Evolutionary conservation across 257 asterid genomes (phyloP).

Genomic region (Gentiana macrophylla): DNA sequence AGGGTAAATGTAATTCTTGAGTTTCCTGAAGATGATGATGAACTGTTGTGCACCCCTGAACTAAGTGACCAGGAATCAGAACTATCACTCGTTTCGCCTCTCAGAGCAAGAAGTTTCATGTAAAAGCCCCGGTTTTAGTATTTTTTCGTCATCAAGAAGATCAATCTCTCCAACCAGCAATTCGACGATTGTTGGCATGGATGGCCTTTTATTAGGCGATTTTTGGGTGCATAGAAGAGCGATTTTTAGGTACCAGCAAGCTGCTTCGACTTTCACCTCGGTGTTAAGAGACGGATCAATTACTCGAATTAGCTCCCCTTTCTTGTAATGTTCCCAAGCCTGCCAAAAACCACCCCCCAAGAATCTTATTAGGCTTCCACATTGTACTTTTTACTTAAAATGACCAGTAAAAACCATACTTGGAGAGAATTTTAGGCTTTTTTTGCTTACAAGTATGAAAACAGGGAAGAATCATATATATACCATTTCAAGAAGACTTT

Average conservation of each 20-base stretch:
- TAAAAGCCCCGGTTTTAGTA: conserved; percentile 43
- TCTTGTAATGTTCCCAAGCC: conserved; percentile 62
- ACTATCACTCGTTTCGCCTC: conserved; percentile 13
- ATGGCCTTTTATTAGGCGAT: conserved; percentile 48
- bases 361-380: no score
- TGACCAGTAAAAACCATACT: no score
- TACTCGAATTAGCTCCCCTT: conserved; percentile 32
- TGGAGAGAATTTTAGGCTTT: not conserved
- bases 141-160: conserved; percentile 20
- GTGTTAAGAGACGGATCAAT: conserved; percentile 36
- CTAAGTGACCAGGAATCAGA: conserved; percentile 14
- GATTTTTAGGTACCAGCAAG: conserved; percentile 44
- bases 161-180: conserved; percentile 49
- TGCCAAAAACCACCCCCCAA: conserved; percentile 12
- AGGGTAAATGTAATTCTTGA: conserved; percentile 35
- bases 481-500: conserved; percentile 76
- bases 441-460: no score
- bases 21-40: conserved; percentile 26
- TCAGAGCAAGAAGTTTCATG: conserved; percentile 25
- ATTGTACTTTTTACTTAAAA: no score
- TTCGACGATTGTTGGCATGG: conserved; percentile 49
- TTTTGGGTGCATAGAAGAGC: conserved; percentile 69
- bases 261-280: conserved; percentile 32
- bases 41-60: conserved; percentile 24
- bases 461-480: no score